Conservation (phyloP, 2,329 filamentous ascomycete genomes). For the Ophiocordyceps polyrhachis-furcata region DNA sequence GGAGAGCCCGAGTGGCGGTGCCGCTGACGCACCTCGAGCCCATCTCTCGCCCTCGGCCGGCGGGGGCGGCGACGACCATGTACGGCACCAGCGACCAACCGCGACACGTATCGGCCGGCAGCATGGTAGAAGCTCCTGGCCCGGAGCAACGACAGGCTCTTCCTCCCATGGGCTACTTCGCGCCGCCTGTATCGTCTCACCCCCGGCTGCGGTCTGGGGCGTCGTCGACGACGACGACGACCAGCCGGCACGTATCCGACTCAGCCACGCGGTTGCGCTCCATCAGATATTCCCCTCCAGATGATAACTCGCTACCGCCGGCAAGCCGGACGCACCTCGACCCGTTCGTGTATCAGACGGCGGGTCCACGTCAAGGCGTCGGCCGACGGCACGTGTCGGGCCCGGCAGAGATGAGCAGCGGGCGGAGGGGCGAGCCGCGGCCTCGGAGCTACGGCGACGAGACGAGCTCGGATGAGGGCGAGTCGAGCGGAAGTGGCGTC, state of each 20-base stretch:
- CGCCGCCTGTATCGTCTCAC: constrained; percentile 23
- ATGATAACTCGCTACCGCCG: constrained; percentile 14
- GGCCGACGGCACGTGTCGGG: constrained; percentile 15
- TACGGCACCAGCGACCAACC: constrained; percentile 16
- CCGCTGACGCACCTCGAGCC: constrained; percentile 33
- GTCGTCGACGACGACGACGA: constrained; percentile 10
- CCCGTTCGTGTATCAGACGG: constrained; percentile 35
- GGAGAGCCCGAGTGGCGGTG: constrained; percentile 29
- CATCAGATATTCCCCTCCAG: constrained; percentile 12
- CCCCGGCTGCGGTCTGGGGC: constrained; percentile 24
- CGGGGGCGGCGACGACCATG: constrained; percentile 4
- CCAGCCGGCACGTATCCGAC: constrained; percentile 26
- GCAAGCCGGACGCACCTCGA: constrained; percentile 15
- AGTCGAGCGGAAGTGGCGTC: constrained; percentile 14
- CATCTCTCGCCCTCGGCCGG: constrained; percentile 17
- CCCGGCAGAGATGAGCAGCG: constrained; percentile 10
- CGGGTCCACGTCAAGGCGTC: constrained; percentile 13
- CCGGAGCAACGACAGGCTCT: constrained; percentile 17
- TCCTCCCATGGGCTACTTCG: constrained; percentile 32
- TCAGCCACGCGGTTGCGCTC: constrained; percentile 15
- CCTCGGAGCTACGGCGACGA: constrained; percentile 13
- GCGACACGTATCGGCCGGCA: constrained; percentile 18
- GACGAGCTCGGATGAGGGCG: constrained; percentile 17
- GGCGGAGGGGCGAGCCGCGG: constrained; percentile 5
- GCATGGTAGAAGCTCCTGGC: constrained; percentile 12